Percentiles rank a stretch among this genome's conserved stretches.
Evolutionary conservation across 1,284 basidiomycete genomes (phyloP).

Genomic region (Veloboletus limbatus): DNA sequence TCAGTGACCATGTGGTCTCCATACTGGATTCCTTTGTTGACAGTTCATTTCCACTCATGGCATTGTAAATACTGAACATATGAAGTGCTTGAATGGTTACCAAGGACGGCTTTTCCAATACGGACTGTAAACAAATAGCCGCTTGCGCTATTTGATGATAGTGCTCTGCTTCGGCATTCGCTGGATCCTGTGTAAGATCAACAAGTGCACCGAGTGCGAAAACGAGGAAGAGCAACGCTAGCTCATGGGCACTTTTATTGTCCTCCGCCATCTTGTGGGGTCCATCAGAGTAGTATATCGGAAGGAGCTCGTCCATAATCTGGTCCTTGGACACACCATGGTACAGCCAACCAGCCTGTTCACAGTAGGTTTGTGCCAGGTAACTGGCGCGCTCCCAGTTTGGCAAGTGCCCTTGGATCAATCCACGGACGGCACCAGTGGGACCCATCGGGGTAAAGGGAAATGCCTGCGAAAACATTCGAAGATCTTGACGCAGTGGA

Average conservation of each 20-base stretch:
- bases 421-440: constrained; percentile 41
- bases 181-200: constrained; percentile 39
- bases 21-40: constrained; percentile 43
- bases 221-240: constrained; percentile 60
- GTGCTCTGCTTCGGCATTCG: constrained; percentile 49
- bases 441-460: constrained; percentile 62
- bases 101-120: constrained; percentile 63
- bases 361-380: constrained; percentile 51
- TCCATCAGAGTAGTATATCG: constrained; percentile 37
- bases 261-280: constrained; percentile 24
- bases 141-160: constrained; percentile 60
- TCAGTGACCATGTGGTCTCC: constrained; percentile 62
- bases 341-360: constrained; percentile 60
- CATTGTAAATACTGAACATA: constrained; percentile 53
- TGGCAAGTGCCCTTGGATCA: constrained; percentile 54
- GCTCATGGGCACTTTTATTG: constrained; percentile 47
- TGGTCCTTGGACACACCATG: constrained; percentile 48
- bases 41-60: constrained; percentile 44
- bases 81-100: constrained; percentile 65
- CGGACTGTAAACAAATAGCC: constrained; percentile 56
- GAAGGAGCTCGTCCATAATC: constrained; percentile 54
- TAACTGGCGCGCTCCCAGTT: constrained; percentile 43
- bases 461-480: constrained; percentile 57
- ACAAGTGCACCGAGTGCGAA: constrained; percentile 60
- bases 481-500: constrained; percentile 40